Evolutionary conservation across 2,329 filamentous ascomycete species (phyloP).

Genomic region (Emergomyces orientalis): DNA sequence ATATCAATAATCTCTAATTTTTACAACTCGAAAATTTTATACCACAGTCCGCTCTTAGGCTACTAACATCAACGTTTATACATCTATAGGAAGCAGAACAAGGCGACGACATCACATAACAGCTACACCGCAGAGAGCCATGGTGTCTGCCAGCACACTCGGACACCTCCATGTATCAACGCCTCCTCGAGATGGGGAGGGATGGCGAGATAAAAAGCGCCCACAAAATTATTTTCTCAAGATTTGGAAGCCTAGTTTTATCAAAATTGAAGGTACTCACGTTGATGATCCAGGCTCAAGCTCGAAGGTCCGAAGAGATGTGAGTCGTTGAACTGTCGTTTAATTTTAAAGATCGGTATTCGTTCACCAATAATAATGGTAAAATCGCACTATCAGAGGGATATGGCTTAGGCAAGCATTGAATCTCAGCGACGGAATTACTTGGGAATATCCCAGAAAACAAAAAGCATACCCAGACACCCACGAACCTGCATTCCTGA

Average conservation of each 20-base stretch:
- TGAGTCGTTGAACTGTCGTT: not conserved
- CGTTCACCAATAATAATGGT: not conserved
- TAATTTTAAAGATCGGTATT: not conserved
- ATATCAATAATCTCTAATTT: not conserved
- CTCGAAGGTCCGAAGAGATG: not conserved
- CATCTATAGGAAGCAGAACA: not conserved
- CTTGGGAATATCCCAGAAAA: not conserved
- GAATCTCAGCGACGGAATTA: not conserved
- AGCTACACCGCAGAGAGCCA: not conserved
- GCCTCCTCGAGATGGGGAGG: too few relatives aligned
- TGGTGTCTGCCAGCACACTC: not conserved
- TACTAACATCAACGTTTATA: not conserved
- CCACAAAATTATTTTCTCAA: not conserved
- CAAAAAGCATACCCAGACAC: not conserved
- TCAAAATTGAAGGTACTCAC: not conserved
- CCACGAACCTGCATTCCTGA: not conserved
- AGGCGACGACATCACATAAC: not conserved
- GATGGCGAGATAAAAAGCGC: not conserved
- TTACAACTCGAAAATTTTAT: not conserved
- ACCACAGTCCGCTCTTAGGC: too few relatives aligned
- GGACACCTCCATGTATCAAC: not conserved
- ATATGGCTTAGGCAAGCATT: not conserved
- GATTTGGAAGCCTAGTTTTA: too few relatives aligned
- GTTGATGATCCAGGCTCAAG: not conserved
- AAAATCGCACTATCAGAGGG: not conserved